phyloP scores from a whole-genome alignment of 2,329 filamentous ascomycete species.

The Fusarium sterilihyphosum region DNA sequence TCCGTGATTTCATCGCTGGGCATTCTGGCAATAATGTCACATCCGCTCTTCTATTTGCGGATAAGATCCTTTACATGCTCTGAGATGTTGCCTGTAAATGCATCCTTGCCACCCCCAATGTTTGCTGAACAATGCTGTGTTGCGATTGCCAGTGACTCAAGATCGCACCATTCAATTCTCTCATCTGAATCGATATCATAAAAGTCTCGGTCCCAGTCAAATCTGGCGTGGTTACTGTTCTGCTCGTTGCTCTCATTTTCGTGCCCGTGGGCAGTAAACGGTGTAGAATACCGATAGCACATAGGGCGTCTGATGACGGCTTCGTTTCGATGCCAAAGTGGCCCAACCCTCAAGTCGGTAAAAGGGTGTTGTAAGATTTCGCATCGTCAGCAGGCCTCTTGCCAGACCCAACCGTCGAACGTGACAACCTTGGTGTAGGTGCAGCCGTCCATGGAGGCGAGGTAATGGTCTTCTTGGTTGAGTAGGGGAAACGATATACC shows the following conservation, averaged over 20 bases:
- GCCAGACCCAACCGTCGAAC: background rate
- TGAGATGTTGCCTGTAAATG: no score
- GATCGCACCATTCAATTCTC: background rate
- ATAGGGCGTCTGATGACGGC: background rate
- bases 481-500: background rate
- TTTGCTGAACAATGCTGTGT: background rate
- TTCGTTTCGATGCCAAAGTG: background rate
- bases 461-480: background rate
- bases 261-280: background rate
- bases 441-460: background rate
- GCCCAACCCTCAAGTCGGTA: background rate
- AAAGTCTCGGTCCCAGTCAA: background rate
- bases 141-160: background rate
- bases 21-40: background rate
- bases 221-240: background rate
- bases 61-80: no score
- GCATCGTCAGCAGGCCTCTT: background rate
- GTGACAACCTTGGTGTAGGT: background rate
- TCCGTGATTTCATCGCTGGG: background rate
- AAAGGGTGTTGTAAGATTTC: background rate
- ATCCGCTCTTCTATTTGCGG: background rate
- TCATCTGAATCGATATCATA: background rate
- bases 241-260: background rate
- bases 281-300: background rate
- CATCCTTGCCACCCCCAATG: background rate